Evolutionary conservation across 345 rosid genomes (phyloP).

Genomic region (Physaria fendleri): DNA sequence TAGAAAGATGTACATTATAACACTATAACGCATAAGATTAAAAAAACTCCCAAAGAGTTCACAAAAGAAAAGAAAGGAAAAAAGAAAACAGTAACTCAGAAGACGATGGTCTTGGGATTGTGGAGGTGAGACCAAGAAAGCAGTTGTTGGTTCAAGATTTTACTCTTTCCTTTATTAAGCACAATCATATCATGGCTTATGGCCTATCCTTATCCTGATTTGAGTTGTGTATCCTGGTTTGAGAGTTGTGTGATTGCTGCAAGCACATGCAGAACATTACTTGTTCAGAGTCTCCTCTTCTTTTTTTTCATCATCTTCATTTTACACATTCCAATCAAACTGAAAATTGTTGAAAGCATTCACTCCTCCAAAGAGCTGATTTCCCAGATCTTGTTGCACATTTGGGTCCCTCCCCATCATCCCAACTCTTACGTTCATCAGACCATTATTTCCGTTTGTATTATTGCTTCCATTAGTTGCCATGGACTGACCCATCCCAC

Average conservation of each 20-base stretch:
- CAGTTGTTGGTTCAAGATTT: constrained; percentile 18
- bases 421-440: no score
- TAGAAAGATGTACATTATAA: constrained; percentile 27
- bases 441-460: no score
- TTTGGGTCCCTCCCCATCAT: no score
- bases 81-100: constrained; percentile 1
- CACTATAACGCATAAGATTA: constrained; percentile 21
- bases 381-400: constrained; percentile 77
- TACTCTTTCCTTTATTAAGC: constrained; percentile 6
- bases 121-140: constrained; percentile 10
- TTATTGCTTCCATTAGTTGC: no score
- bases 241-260: no score
- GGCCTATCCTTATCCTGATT: constrained; percentile 9
- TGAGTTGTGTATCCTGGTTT: no score
- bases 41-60: not conserved
- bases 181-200: constrained; percentile 9
- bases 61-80: no score
- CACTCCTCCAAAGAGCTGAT: constrained; percentile 68
- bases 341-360: constrained; percentile 69
- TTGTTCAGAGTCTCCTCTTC: not conserved
- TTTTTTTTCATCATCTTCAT: not conserved
- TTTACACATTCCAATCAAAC: constrained; percentile 60
- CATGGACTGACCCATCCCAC: no score
- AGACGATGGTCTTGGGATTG: constrained; percentile 3
- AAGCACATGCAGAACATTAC: constrained; percentile 8